Percentiles rank a stretch among this genome's conserved stretches.
phyloP scores from a whole-genome alignment of 148 eudicot genomes.

The Mesembryanthemum crystallinum region DNA sequence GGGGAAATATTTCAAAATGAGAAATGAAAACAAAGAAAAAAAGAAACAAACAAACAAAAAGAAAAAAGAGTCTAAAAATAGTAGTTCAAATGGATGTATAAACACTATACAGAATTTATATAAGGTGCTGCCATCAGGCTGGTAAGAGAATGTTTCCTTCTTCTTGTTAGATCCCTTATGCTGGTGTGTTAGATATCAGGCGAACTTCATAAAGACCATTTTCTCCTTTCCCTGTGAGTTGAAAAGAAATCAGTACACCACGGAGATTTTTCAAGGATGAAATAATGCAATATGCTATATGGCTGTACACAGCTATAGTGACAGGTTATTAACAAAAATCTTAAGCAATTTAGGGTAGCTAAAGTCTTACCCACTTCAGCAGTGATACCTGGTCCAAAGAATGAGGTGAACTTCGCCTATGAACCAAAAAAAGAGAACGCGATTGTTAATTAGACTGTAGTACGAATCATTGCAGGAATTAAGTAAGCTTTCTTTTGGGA shows the following conservation, averaged over 20 bases:
- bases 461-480: not conserved
- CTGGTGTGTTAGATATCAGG: constrained; percentile 69
- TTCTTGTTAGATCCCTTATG: constrained; percentile 23
- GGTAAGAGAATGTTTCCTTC: not conserved
- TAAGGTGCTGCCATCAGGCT: constrained; percentile 9
- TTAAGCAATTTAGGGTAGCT: not conserved
- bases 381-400: constrained; percentile 92
- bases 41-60: not conserved
- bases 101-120: constrained; percentile 27
- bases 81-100: constrained; percentile 11
- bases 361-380: constrained; percentile 80
- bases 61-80: not conserved
- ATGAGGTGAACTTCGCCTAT: constrained; percentile 88
- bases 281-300: not conserved
- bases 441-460: not conserved
- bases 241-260: not conserved
- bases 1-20: not conserved
- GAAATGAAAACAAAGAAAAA: not conserved
- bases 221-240: constrained; percentile 67
- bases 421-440: constrained; percentile 18
- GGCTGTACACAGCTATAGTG: not conserved
- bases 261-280: not conserved
- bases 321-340: not conserved
- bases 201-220: constrained; percentile 72
- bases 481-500: not conserved